phyloP scores from a whole-genome alignment of 2,329 filamentous ascomycete species.

The Xylariaceae sp. region DNA sequence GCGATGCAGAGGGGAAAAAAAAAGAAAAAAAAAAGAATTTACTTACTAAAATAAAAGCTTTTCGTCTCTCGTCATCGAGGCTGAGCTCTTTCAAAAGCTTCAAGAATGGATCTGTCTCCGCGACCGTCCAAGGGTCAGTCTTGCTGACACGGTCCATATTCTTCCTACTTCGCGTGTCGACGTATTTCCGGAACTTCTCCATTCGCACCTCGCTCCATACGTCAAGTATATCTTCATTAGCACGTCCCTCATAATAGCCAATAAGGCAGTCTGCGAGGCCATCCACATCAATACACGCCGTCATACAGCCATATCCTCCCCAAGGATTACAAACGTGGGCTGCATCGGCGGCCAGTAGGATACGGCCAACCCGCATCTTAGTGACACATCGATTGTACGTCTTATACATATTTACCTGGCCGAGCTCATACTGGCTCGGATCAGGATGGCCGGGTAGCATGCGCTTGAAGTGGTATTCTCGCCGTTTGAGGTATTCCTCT shows the following conservation, averaged over 20 bases:
- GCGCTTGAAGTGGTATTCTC: background rate
- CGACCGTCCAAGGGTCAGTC: no score
- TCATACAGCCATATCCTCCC: slow-evolving; percentile 9
- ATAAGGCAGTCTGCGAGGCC: slow-evolving; percentile 9
- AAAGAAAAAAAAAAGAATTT: no score
- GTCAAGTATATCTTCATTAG: slow-evolving; percentile 1
- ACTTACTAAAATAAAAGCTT: no score
- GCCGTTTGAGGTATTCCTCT: slow-evolving; percentile 9
- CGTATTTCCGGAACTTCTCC: no score
- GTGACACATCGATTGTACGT: slow-evolving; percentile 10
- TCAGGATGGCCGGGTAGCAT: slow-evolving; percentile 10
- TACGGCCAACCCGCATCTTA: slow-evolving; percentile 5
- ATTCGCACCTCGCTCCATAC: background rate
- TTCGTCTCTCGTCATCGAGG: no score
- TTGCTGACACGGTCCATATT: no score
- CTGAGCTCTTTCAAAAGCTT: no score
- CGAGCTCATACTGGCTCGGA: slow-evolving; percentile 7
- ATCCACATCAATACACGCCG: slow-evolving; percentile 8
- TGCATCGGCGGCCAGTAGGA: slow-evolving; percentile 10
- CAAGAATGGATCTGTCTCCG: no score
- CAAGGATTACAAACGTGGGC: slow-evolving; percentile 12
- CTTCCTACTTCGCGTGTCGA: no score
- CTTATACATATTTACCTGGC: slow-evolving; percentile 7
- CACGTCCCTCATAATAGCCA: slow-evolving; percentile 2
- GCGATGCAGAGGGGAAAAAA: no score